A percentile compares a stretch with the other conserved stretches of the same genome.
phyloP scores from a whole-genome alignment of 371 early-diverging fungal species.

The Mucor indicus region DNA sequence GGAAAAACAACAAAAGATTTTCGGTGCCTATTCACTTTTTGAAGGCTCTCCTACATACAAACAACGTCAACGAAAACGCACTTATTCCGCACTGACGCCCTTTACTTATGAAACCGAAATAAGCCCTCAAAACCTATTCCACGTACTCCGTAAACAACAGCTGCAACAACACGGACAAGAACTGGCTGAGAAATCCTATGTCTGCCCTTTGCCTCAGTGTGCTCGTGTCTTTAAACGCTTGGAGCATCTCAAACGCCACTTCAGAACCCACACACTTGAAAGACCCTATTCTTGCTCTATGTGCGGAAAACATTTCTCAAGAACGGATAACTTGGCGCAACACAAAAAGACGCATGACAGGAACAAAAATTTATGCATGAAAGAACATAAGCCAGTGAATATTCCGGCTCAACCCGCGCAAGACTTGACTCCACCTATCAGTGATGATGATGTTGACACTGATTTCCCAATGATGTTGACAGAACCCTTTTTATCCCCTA shows the following conservation, averaged over 20 bases:
- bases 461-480: too few relatives aligned
- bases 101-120: too few relatives aligned
- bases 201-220: conserved; percentile 40
- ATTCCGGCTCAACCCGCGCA: neutral
- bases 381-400: neutral
- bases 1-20: conserved; percentile 21
- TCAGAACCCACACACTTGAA: conserved; percentile 33
- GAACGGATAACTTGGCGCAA: conserved; percentile 79
- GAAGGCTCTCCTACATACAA: conserved; percentile 64
- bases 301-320: conserved; percentile 76
- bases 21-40: conserved; percentile 56
- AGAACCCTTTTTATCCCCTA: too few relatives aligned
- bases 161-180: neutral
- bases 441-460: too few relatives aligned
- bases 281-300: neutral
- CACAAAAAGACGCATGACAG: conserved; percentile 74
- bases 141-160: neutral
- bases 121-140: neutral
- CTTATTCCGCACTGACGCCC: conserved; percentile 26
- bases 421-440: too few relatives aligned
- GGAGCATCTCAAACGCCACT: conserved; percentile 83
- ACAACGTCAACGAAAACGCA: conserved; percentile 57
- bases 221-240: conserved; percentile 63
- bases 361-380: neutral
- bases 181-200: conserved; percentile 2